These are phyloP conservation scores for Puccinia triticina DNA, from an alignment of 1,284 basidiomycete species.

Conservation along the genomic window DNA sequence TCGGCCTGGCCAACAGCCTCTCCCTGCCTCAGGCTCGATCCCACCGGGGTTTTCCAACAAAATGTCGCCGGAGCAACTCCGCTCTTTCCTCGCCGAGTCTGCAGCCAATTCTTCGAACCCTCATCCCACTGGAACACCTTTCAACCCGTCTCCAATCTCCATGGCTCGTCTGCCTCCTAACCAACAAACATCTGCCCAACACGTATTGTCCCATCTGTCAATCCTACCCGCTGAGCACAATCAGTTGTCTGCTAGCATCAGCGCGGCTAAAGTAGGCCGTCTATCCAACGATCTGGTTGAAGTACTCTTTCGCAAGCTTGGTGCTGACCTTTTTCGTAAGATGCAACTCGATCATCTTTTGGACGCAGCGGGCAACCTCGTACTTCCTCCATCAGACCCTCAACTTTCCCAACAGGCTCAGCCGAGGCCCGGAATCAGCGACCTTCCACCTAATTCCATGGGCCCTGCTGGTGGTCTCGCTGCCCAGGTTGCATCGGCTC, in stretches of 20 bases:
- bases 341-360: conserved; percentile 33
- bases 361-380: conserved; percentile 33
- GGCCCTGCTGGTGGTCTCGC: conserved; percentile 15
- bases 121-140: neutral
- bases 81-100: conserved; percentile 28
- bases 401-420: conserved; percentile 29
- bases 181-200: conserved; percentile 33
- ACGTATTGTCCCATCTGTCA: neutral
- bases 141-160: conserved; percentile 33
- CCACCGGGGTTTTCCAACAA: conserved; percentile 28
- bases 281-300: conserved; percentile 30
- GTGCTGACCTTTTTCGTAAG: conserved; percentile 42
- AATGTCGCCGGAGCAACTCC: conserved; percentile 35
- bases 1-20: conserved; percentile 18
- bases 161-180: conserved; percentile 21
- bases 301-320: conserved; percentile 36
- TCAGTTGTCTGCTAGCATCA: conserved; percentile 32
- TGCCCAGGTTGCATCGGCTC: conserved; percentile 4
- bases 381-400: neutral
- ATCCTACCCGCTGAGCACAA: conserved; percentile 22
- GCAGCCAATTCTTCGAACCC: conserved; percentile 12
- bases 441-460: neutral
- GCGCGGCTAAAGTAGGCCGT: conserved; percentile 29
- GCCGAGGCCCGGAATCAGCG: conserved; percentile 9
- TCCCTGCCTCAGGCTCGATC: neutral